phyloP scores from a whole-genome alignment of 495 filamentous ascomycete genomes.

The Parathielavia appendiculata region DNA sequence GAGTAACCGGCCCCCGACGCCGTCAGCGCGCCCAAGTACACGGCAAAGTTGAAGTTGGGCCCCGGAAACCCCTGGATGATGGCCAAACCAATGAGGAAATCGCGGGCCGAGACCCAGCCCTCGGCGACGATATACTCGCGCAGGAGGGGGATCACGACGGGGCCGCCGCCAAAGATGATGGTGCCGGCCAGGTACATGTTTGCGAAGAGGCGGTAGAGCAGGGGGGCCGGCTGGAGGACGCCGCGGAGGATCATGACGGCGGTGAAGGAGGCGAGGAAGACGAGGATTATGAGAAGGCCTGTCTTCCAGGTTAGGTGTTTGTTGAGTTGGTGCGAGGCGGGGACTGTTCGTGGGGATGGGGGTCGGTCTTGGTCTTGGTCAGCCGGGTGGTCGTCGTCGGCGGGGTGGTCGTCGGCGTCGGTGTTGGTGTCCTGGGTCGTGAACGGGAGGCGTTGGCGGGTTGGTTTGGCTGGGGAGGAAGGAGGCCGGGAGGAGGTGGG shows the following conservation, averaged over 20 bases:
- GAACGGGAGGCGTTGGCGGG: constrained; percentile 55
- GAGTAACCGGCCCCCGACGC: constrained; percentile 37
- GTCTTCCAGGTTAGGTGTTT: constrained; percentile 39
- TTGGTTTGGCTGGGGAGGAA: constrained; percentile 52
- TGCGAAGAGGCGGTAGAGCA: constrained; percentile 61
- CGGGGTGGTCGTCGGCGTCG: not conserved
- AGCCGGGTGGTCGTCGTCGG: constrained; percentile 11
- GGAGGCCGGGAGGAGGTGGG: constrained; percentile 28
- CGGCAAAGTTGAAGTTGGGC: constrained; percentile 84
- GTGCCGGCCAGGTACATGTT: constrained; percentile 83
- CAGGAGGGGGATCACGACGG: constrained; percentile 76
- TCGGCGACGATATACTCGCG: constrained; percentile 71
- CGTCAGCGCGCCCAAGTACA: constrained; percentile 64
- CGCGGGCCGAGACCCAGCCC: constrained; percentile 71
- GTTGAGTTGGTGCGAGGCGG: constrained; percentile 7
- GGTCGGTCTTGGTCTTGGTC: constrained; percentile 31
- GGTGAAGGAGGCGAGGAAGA: constrained; percentile 58
- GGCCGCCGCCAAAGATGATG: constrained; percentile 82
- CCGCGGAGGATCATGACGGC: constrained; percentile 55
- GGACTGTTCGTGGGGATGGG: constrained; percentile 37
- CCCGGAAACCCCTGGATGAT: constrained; percentile 80
- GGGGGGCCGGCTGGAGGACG: constrained; percentile 37
- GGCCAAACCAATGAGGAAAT: constrained; percentile 78
- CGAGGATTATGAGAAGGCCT: constrained; percentile 44
- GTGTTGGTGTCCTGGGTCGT: not conserved